phyloP scores from a whole-genome alignment of 441 rosid genomes.

The Cnidoscolus chayamansa region DNA sequence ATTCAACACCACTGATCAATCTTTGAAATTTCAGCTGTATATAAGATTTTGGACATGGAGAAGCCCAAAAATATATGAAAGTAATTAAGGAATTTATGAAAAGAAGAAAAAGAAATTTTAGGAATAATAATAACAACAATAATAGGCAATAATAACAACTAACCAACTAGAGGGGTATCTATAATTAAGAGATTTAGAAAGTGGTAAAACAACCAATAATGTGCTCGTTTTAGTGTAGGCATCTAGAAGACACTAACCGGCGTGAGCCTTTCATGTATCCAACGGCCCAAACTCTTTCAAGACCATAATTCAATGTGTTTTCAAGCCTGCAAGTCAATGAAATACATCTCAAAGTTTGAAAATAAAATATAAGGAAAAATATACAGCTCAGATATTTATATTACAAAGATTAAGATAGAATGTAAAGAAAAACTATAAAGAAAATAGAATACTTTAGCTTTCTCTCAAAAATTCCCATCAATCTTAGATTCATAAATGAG shows the following conservation, averaged over 20 bases:
- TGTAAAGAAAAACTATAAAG: background rate
- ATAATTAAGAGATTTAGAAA: background rate
- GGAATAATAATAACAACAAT: background rate
- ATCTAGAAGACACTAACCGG: slow-evolving; percentile 48
- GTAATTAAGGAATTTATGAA: too few relatives aligned
- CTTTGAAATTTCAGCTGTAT: background rate
- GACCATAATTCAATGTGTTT: slow-evolving; percentile 80
- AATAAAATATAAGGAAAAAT: background rate
- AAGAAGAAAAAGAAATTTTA: too few relatives aligned
- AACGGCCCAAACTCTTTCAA: slow-evolving; percentile 87
- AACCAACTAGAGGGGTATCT: background rate
- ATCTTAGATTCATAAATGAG: slow-evolving; percentile 1
- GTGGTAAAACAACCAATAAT: background rate
- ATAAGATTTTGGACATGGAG: background rate
- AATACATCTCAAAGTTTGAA: slow-evolving; percentile 2
- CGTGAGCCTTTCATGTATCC: slow-evolving; percentile 73
- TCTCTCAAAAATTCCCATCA: background rate
- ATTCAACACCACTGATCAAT: background rate
- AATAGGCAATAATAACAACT: too few relatives aligned
- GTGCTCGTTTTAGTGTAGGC: background rate
- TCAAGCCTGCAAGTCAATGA: slow-evolving; percentile 57
- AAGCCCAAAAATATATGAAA: too few relatives aligned
- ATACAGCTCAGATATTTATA: background rate
- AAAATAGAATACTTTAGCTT: background rate
- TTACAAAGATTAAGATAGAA: background rate